Base-by-base conservation (phyloP, 2,329 filamentous ascomycete species). In the Hawksworthiomyces lignivorus region DNA sequence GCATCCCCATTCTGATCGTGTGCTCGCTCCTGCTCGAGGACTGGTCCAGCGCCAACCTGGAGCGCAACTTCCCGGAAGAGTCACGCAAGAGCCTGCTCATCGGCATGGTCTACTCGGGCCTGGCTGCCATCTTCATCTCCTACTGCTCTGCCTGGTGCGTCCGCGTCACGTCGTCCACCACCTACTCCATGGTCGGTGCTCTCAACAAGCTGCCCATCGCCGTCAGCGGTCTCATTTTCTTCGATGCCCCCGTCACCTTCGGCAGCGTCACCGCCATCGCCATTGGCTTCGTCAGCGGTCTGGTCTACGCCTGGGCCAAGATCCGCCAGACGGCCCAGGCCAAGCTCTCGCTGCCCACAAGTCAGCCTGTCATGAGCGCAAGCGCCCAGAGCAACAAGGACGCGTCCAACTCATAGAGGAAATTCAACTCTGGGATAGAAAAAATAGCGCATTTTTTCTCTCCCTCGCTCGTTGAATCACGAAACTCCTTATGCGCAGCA, bases 131-230 rank as follows among this genome's bases (percentile, higher is more conserved):
- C 57, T 95, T 96, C 68, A 98, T 98, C 64, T 97, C 90, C n/a
- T 98, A 98, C 75, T 94, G 88, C 59, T 96, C 90, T 14, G 92
- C 92, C 28, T 98, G 92, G 92, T 97, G 92, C 61, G 94, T 98
- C 50, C 89, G 92, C 52, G 86, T 95, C 50, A 97, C 92, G 7
- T 94, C 89, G 0, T 96, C 89, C 15, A 98, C 92, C 8, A 98
- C 92, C 3, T 98, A 97, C 72, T 94, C 87, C 22, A 97, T 98
- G 90, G 92, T 97, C 43, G 92, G 92, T 48, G 87, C 90, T 15
- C 73, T 98, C 56, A 98, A 98, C 76, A 98, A 98, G 73, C 81
- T 98, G 24, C 92, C 92, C 31, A 89, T 98, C 54, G 92, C 92
- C 42, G 63, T 98, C 52, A 90, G 84, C 50, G 92, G 92, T 21